Evolutionary conservation across 352 stramenopile species (phyloP).

Genomic region (Phytophthora ramorum): DNA sequence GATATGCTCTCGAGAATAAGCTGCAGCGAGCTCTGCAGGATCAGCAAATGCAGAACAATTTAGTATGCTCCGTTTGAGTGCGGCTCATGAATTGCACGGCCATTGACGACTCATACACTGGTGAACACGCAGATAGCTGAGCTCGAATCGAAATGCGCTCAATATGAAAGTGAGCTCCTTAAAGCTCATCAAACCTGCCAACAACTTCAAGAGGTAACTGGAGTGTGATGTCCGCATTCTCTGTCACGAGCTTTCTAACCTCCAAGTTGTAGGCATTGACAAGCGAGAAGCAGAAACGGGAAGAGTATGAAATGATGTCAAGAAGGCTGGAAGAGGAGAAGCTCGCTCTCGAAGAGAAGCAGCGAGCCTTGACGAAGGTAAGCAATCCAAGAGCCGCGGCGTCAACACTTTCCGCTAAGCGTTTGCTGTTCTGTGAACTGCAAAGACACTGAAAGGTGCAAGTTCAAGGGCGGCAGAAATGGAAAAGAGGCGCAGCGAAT

Average conservation of each 20-base stretch:
- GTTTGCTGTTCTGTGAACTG: neutral
- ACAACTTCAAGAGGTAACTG: conserved; percentile 32
- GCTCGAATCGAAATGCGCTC: conserved; percentile 28
- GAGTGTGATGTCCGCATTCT: neutral
- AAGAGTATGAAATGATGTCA: conserved; percentile 22
- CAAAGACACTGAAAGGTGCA: conserved; percentile 49
- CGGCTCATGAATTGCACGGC: too few relatives aligned
- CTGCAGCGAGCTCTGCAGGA: conserved; percentile 30
- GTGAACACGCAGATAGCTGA: conserved; percentile 21
- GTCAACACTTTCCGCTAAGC: neutral
- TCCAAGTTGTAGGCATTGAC: conserved; percentile 11
- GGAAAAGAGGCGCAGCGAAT: conserved; percentile 48
- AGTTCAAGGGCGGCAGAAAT: conserved; percentile 44
- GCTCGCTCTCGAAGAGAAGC: conserved; percentile 51
- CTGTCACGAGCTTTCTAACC: neutral
- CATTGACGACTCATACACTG: neutral
- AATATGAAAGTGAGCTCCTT: conserved; percentile 26
- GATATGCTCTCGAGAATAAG: conserved; percentile 35
- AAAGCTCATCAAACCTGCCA: conserved; percentile 15
- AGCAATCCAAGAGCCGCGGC: neutral
- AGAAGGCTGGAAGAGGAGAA: conserved; percentile 49
- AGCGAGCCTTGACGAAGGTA: conserved; percentile 44
- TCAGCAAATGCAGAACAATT: conserved; percentile 25
- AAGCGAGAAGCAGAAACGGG: conserved; percentile 19
- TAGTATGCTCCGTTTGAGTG: conserved; percentile 11